These are phyloP conservation scores for Pseudogymnoascus verrucosus DNA, from an alignment of 2,329 filamentous ascomycete species.

Conservation along the genomic window DNA sequence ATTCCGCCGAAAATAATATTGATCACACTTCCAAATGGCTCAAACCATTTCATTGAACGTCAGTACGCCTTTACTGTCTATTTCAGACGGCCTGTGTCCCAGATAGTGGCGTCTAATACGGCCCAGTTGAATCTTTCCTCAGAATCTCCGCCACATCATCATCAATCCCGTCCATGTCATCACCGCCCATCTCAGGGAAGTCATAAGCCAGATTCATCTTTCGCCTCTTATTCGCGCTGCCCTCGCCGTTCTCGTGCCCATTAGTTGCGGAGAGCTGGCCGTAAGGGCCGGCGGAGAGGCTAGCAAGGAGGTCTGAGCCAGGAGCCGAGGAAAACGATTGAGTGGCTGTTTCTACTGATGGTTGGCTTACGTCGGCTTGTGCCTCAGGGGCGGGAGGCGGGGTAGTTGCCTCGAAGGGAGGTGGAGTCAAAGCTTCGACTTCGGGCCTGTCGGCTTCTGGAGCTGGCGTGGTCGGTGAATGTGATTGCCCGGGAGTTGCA, in stretches of 20 bases:
- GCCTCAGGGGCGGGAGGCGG: slow-evolving; percentile 29
- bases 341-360: slow-evolving; percentile 15
- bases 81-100: background rate
- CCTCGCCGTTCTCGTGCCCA: slow-evolving; percentile 10
- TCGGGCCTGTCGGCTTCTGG: slow-evolving; percentile 66
- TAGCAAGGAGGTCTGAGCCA: slow-evolving; percentile 32
- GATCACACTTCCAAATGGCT: background rate
- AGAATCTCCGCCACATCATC: slow-evolving; percentile 53
- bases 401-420: slow-evolving; percentile 49
- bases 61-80: background rate
- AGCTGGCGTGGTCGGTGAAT: slow-evolving; percentile 35
- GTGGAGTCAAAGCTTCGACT: slow-evolving; percentile 82
- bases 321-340: slow-evolving; percentile 16
- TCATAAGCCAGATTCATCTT: slow-evolving; percentile 39
- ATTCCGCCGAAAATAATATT: background rate
- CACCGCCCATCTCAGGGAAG: slow-evolving; percentile 39
- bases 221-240: slow-evolving; percentile 38
- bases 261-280: slow-evolving; percentile 22
- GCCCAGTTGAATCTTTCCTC: slow-evolving; percentile 31
- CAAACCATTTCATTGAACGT: background rate
- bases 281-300: slow-evolving; percentile 28
- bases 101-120: background rate
- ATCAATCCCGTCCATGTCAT: slow-evolving; percentile 49
- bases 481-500: slow-evolving; percentile 30
- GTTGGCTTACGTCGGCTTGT: slow-evolving; percentile 17